A percentile compares a stretch with the other conserved stretches of the same genome.
These are phyloP conservation scores for Corymbia citriodora DNA, from an alignment of 441 rosid genomes.

Conservation along the genomic window DNA sequence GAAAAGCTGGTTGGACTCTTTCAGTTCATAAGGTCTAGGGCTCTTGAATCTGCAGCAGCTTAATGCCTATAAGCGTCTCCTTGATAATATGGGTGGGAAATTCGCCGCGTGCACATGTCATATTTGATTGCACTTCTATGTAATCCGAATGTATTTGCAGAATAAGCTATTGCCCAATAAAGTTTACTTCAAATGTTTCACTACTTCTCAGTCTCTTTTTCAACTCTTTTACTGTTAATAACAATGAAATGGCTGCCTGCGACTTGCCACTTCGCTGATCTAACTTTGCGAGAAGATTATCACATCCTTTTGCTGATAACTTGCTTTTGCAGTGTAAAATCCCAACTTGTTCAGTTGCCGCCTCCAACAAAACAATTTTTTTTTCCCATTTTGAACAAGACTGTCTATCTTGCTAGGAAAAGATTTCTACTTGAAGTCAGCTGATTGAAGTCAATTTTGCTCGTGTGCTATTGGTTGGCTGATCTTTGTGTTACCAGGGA, in stretches of 20 bases:
- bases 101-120: background rate
- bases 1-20: conserved; percentile 20
- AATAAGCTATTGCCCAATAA: background rate
- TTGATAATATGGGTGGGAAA: background rate
- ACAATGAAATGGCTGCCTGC: background rate
- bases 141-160: background rate
- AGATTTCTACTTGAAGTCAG: no score
- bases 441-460: no score
- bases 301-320: no score
- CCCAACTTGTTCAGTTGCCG: no score
- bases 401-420: no score
- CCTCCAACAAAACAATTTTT: no score
- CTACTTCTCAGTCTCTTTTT: background rate
- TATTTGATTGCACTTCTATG: background rate
- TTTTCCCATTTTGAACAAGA: no score
- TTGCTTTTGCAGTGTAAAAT: no score
- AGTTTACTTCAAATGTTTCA: background rate
- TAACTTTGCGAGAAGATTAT: no score
- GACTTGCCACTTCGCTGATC: no score
- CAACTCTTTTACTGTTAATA: background rate
- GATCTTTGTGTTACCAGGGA: background rate
- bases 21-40: conserved; percentile 3
- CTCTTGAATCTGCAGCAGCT: background rate
- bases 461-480: background rate
- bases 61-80: background rate